phyloP scores from a whole-genome alignment of 805 yeast genomes.

The Suhomyces emberorum region DNA sequence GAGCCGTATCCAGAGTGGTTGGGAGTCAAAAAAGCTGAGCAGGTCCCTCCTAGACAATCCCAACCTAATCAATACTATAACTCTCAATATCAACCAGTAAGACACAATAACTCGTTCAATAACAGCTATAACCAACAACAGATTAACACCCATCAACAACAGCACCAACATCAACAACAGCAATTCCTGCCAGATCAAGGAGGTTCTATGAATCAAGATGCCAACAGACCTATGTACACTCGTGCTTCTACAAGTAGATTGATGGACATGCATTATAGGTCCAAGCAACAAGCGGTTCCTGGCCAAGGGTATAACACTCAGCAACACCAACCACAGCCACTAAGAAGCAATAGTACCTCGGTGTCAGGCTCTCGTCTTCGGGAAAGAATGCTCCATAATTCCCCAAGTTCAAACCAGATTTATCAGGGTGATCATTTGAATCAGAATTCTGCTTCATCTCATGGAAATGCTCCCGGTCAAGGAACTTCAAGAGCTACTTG shows the following conservation, averaged over 20 bases:
- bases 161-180: slow-evolving; percentile 12
- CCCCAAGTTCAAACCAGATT: slow-evolving; percentile 15
- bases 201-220: slow-evolving; percentile 7
- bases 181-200: slow-evolving; percentile 6
- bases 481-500: slow-evolving; percentile 20
- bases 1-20: slow-evolving; percentile 45
- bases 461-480: slow-evolving; percentile 8
- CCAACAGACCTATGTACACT: slow-evolving; percentile 11
- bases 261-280: slow-evolving; percentile 39
- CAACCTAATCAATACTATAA: slow-evolving; percentile 9
- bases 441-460: no score
- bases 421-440: slow-evolving; percentile 1
- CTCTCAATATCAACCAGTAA: slow-evolving; percentile 13
- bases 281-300: slow-evolving; percentile 36
- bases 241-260: slow-evolving; percentile 33
- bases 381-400: slow-evolving; percentile 25
- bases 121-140: slow-evolving; percentile 9
- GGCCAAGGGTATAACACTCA: slow-evolving; percentile 28
- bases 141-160: slow-evolving; percentile 7
- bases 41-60: slow-evolving; percentile 8
- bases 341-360: slow-evolving; percentile 25
- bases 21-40: slow-evolving; percentile 21
- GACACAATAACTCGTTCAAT: slow-evolving; percentile 9
- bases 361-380: slow-evolving; percentile 23
- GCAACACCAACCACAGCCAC: slow-evolving; percentile 20